These are phyloP conservation scores for Murraya paniculata DNA, from an alignment of 345 rosid species.

Conservation along the genomic window DNA sequence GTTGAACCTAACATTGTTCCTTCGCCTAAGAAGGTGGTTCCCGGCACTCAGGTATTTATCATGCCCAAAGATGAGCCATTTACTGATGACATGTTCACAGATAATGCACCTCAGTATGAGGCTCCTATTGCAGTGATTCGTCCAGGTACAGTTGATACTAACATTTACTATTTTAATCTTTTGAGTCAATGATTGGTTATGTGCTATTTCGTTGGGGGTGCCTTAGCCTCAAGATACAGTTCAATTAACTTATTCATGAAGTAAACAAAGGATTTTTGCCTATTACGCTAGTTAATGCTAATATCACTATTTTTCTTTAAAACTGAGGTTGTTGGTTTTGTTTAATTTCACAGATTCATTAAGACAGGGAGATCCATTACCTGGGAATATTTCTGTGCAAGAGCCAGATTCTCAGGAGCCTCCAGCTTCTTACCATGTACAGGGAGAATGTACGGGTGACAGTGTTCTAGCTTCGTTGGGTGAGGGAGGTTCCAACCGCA, in stretches of 20 bases:
- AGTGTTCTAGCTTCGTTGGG: conserved; percentile 21
- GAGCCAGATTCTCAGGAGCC: conserved; percentile 28
- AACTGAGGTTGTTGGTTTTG: conserved; percentile 5
- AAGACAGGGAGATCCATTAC: conserved; percentile 21
- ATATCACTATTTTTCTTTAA: background rate
- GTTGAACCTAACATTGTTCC: conserved; percentile 12
- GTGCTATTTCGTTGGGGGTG: background rate
- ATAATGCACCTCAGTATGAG: conserved; percentile 33
- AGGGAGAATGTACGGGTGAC: conserved; percentile 21
- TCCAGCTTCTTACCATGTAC: conserved; percentile 22
- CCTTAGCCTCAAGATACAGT: background rate
- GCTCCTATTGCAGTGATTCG: conserved; percentile 46
- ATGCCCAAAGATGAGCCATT: conserved; percentile 58
- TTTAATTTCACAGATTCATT: conserved; percentile 30
- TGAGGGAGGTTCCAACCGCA: conserved; percentile 16
- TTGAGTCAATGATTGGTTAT: background rate
- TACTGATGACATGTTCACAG: conserved; percentile 40
- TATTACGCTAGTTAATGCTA: background rate
- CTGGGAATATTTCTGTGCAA: conserved; percentile 24
- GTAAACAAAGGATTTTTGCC: background rate
- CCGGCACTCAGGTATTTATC: conserved; percentile 21
- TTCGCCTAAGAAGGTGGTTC: conserved; percentile 13
- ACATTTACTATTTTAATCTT: background rate
- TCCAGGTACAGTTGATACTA: conserved; percentile 41
- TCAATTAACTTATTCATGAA: background rate